Base-by-base conservation (phyloP, 108 stramenopile genomes). In the Aurantiochytrium sp. region DNA sequence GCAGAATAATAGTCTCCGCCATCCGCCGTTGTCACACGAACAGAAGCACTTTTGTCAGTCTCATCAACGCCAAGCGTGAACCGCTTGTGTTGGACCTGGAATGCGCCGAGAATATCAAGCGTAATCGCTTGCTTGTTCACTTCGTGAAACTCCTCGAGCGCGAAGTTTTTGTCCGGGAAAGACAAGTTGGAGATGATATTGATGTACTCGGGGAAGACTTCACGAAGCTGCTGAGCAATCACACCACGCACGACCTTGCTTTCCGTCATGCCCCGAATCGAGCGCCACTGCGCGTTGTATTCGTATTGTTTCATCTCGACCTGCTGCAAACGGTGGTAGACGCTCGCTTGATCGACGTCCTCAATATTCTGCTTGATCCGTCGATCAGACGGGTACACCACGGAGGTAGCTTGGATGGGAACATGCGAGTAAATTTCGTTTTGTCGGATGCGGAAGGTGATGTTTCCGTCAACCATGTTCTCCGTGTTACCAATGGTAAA, bases 211-310 rank as follows among this genome's bases (percentile, higher is more conserved):
- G 94, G 94, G 47, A 94, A 93, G 0, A 93, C 58, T 47, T 92
- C 76, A 4, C 90, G 91, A 5, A 94, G 69, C 43, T 94, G 90
- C 59, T 94, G 94, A 0, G 94, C 94, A 60, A 94, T 94, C 10
- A 94, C 90, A 25, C 94, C 94, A 18, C 94, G 93, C 5, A 93
- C 93, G 10, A 60, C 59, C 18, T 21, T 23, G 76, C 57, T 28
- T n/a, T 93, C 90, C 5, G 72, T 19, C 18, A 91, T 59, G 44
- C 89, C 88, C 0, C 88, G 88, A 2, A 91, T 42, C 25, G 71
- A 44, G 18, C 94, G 92, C 96, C 96, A 96, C 5, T 95, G 94
- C 5, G 93, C 92, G 5, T 94, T 95, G 87, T 95, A 96, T 28
- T 91, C 88, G 71, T 96, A 96, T 51, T 94, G 93, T 47, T 89